Percentiles rank a stretch among this genome's conserved stretches.
Evolutionary conservation across 169 alveolate genomes (phyloP).

Genomic region (Cryptosporidium muris): DNA sequence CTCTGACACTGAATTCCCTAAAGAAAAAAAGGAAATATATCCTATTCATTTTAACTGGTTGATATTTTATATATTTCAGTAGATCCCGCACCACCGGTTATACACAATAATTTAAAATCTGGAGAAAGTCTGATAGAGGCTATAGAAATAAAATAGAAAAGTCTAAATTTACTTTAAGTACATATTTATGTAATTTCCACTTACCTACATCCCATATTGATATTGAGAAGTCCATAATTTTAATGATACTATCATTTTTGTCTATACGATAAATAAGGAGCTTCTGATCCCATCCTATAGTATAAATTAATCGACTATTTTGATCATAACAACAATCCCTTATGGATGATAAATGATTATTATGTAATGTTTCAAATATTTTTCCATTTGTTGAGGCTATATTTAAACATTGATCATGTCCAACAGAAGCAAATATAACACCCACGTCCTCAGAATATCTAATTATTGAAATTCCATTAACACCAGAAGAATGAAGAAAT

Average conservation of each 20-base stretch:
- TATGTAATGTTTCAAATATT: not conserved
- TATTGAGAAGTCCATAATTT: not conserved
- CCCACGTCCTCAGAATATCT: not conserved
- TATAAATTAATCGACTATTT: not conserved
- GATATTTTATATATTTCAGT: constrained; percentile 5
- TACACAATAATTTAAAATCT: not conserved
- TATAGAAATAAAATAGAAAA: not conserved
- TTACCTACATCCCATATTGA: constrained; percentile 68
- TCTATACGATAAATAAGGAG: not conserved
- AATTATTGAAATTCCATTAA: constrained; percentile 12
- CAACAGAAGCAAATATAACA: constrained; percentile 16
- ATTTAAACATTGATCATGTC: constrained; percentile 56
- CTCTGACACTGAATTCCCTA: not conserved
- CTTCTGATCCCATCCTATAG: constrained; percentile 59
- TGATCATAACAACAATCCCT: constrained; percentile 40
- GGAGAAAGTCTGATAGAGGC: constrained; percentile 36
- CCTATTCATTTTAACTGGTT: not conserved
- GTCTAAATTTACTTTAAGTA: not conserved
- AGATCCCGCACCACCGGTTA: constrained; percentile 69
- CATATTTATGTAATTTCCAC: not conserved
- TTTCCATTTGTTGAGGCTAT: not conserved
- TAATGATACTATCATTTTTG: not conserved
- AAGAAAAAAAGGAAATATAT: not conserved
- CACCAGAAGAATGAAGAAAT: constrained; percentile 47
- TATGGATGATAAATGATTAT: constrained; percentile 58